Conservation (phyloP, 495 filamentous ascomycete genomes). For the Talaromyces thailandensis region DNA sequence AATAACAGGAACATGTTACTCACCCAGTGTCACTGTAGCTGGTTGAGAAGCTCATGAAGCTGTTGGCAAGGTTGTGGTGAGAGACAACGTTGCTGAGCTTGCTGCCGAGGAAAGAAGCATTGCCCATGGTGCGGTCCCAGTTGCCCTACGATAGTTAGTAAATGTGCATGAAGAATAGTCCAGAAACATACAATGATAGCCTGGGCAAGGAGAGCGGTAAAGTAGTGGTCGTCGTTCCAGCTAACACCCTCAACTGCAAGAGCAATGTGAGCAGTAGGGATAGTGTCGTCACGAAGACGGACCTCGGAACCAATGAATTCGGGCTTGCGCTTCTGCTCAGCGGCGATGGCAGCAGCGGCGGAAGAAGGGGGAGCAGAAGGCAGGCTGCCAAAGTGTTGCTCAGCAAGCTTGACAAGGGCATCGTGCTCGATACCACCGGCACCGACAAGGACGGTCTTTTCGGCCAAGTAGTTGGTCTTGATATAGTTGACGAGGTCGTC, state of each 20-base stretch:
- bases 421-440: constrained; percentile 90
- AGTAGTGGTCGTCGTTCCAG: constrained; percentile 99
- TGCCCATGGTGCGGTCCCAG: constrained; percentile 98
- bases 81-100: constrained; percentile 91
- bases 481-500: constrained; percentile 90
- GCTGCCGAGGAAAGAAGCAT: constrained; percentile 91
- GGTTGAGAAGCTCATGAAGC: constrained; percentile 99
- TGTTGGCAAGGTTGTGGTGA: constrained; percentile 90
- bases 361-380: constrained; percentile 61
- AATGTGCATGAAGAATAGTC: neutral
- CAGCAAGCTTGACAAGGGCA: constrained; percentile 87
- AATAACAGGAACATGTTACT: constrained; percentile 18
- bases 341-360: constrained; percentile 51
- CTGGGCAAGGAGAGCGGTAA: constrained; percentile 93
- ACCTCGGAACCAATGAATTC: constrained; percentile 96
- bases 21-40: constrained; percentile 99
- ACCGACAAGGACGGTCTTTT: constrained; percentile 98
- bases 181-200: constrained; percentile 59
- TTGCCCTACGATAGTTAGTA: constrained; percentile 48
- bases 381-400: constrained; percentile 85
- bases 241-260: constrained; percentile 98
- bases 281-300: constrained; percentile 88
- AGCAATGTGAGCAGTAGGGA: constrained; percentile 93
- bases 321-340: constrained; percentile 73
- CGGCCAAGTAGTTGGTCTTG: constrained; percentile 97